Evolutionary conservation across 2,329 filamentous ascomycete species (phyloP).

Genomic region (Xylariaceae sp.): DNA sequence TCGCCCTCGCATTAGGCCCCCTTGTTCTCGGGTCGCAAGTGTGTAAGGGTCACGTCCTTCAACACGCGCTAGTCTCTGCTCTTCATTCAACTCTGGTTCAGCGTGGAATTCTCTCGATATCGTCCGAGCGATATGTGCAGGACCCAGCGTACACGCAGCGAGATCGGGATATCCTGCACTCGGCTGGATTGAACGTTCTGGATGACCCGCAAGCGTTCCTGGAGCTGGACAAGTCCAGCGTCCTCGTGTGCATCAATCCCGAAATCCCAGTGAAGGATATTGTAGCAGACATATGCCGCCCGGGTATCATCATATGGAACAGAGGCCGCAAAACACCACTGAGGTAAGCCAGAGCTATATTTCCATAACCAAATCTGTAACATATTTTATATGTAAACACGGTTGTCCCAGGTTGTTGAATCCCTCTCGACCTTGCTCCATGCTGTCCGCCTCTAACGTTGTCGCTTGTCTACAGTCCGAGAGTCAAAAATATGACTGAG

Average conservation of each 20-base stretch:
- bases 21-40: slow-evolving; percentile 20
- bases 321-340: neutral
- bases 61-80: slow-evolving; percentile 28
- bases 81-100: too few species aligned
- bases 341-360: slow-evolving; percentile 17
- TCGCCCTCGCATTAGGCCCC: slow-evolving; percentile 29
- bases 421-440: too few species aligned
- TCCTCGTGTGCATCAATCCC: slow-evolving; percentile 30
- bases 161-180: slow-evolving; percentile 28
- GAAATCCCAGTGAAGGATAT: slow-evolving; percentile 30
- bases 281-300: slow-evolving; percentile 34
- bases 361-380: slow-evolving; percentile 6
- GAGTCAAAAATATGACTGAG: slow-evolving; percentile 24
- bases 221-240: slow-evolving; percentile 29
- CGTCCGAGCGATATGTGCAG: slow-evolving; percentile 24
- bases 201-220: slow-evolving; percentile 33
- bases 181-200: slow-evolving; percentile 30
- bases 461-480: slow-evolving; percentile 10
- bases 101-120: slow-evolving; percentile 21
- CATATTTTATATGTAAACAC: too few species aligned
- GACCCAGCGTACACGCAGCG: slow-evolving; percentile 29
- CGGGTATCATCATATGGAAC: slow-evolving; percentile 31
- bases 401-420: too few species aligned
- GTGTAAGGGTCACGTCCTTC: slow-evolving; percentile 17
- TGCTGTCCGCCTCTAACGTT: too few species aligned